phyloP scores from a whole-genome alignment of 2,329 filamentous ascomycete species.

The Arthrobotrys sphaeroides region DNA sequence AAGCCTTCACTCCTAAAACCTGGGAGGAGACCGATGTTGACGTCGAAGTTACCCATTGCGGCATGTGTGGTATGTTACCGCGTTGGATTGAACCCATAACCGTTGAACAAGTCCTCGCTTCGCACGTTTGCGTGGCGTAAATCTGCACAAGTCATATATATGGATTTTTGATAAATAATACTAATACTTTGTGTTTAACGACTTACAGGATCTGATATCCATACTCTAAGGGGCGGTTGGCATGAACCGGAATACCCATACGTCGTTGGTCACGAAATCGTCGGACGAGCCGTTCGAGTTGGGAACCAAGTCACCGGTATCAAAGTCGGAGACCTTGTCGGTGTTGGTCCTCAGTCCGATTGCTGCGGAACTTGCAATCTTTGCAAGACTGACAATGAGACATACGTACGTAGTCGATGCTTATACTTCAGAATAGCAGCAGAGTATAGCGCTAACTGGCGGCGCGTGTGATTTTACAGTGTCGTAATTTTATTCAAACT shows the following conservation, averaged over 20 bases:
- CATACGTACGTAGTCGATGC: constrained; percentile 9
- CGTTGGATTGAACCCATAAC: constrained; percentile 26
- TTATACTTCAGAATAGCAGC: background rate
- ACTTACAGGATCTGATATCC: constrained; percentile 58
- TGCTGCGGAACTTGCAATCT: constrained; percentile 67
- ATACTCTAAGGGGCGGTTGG: constrained; percentile 60
- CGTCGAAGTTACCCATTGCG: constrained; percentile 73
- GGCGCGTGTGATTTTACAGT: constrained; percentile 21
- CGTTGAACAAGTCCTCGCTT: background rate
- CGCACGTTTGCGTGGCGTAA: background rate
- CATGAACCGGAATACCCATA: constrained; percentile 62
- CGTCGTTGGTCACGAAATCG: constrained; percentile 73
- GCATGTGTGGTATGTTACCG: constrained; percentile 66
- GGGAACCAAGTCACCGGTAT: constrained; percentile 66
- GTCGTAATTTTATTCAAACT: constrained; percentile 65
- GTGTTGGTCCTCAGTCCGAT: constrained; percentile 70
- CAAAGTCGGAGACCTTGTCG: constrained; percentile 71
- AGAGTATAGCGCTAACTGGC: background rate
- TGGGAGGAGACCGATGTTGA: constrained; percentile 74
- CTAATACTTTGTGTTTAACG: background rate
- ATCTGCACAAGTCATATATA: constrained; percentile 1
- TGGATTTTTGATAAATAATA: background rate
- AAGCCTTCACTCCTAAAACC: constrained; percentile 70
- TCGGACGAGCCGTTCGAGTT: constrained; percentile 69
- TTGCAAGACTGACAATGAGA: constrained; percentile 59